A percentile compares a stretch with the other conserved stretches of the same genome.
phyloP scores from a whole-genome alignment of 2,329 filamentous ascomycete species.

The Orbilia blumenaviensis region DNA sequence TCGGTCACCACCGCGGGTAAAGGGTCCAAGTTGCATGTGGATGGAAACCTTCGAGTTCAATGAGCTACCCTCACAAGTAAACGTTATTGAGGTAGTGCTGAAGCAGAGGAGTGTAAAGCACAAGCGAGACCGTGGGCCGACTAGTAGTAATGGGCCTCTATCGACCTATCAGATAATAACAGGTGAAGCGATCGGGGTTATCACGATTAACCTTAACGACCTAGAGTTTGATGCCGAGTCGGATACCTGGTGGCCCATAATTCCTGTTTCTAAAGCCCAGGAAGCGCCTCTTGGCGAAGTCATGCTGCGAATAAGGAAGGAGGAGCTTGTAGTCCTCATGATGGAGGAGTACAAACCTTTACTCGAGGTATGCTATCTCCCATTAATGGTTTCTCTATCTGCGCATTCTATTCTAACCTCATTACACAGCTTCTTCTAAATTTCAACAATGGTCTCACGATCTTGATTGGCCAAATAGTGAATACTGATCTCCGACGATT shows the following conservation, averaged over 20 bases:
- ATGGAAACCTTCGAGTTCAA: slow-evolving; percentile 80
- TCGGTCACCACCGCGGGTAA: slow-evolving; percentile 75
- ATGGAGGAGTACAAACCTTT: slow-evolving; percentile 84
- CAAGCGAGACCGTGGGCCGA: slow-evolving; percentile 59
- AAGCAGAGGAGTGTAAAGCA: slow-evolving; percentile 68
- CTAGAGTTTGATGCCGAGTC: slow-evolving; percentile 68
- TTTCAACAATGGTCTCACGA: slow-evolving; percentile 82
- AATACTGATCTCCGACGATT: slow-evolving; percentile 80
- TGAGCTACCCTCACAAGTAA: slow-evolving; percentile 75
- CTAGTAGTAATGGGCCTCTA: slow-evolving; percentile 53
- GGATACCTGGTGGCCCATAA: slow-evolving; percentile 74
- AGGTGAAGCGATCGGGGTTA: slow-evolving; percentile 66
- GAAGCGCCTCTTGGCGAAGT: slow-evolving; percentile 72
- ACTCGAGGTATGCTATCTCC: slow-evolving; percentile 66
- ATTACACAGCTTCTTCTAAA: slow-evolving; percentile 75
- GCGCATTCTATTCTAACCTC: slow-evolving; percentile 1
- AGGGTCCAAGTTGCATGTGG: slow-evolving; percentile 81
- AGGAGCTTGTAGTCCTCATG: slow-evolving; percentile 86
- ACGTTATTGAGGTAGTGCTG: slow-evolving; percentile 74
- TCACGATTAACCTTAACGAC: slow-evolving; percentile 79
- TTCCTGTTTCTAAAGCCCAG: slow-evolving; percentile 65
- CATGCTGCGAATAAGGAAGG: slow-evolving; percentile 70
- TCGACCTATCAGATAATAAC: slow-evolving; percentile 54
- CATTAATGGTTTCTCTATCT: slow-evolving; percentile 25
- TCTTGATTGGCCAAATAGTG: slow-evolving; percentile 81